Conservation (phyloP, 495 filamentous ascomycete genomes). For the Penicillium taxi region DNA sequence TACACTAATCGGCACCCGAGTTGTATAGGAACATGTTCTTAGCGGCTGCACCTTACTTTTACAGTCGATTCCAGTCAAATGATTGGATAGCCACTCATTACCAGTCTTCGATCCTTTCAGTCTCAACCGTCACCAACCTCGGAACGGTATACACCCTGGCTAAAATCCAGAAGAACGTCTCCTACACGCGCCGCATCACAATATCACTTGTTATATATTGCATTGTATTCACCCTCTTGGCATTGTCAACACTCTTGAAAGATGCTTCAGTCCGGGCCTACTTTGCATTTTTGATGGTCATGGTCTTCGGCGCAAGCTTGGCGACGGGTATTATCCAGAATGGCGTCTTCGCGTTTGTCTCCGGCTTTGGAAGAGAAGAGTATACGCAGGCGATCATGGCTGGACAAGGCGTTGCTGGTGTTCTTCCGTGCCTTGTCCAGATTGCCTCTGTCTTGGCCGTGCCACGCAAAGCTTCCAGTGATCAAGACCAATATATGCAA, state of each 20-base stretch:
- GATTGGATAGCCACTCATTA: constrained; percentile 69
- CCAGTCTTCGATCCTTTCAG: constrained; percentile 80
- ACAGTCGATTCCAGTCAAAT: constrained; percentile 64
- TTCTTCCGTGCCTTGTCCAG: constrained; percentile 78
- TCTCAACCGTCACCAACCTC: constrained; percentile 77
- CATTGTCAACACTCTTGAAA: constrained; percentile 68
- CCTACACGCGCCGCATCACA: constrained; percentile 77
- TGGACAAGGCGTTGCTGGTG: constrained; percentile 86
- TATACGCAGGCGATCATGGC: constrained; percentile 97
- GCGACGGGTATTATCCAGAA: constrained; percentile 87
- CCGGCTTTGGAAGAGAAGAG: constrained; percentile 70
- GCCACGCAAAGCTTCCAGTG: constrained; percentile 21
- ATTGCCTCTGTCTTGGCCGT: constrained; percentile 74
- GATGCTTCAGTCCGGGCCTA: constrained; percentile 54
- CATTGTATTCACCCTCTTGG: constrained; percentile 62
- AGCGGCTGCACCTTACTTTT: constrained; percentile 89
- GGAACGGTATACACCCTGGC: constrained; percentile 63
- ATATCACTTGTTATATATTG: constrained; percentile 65
- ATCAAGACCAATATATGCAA: constrained; percentile 13
- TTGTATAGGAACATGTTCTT: constrained; percentile 90
- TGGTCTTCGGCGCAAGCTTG: constrained; percentile 70
- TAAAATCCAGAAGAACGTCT: constrained; percentile 66
- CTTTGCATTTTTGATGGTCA: constrained; percentile 71
- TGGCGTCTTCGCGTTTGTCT: constrained; percentile 85
- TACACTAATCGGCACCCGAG: constrained; percentile 1